These are phyloP conservation scores for Termitomyces sp. DNA, from an alignment of 768 basidiomycete genomes.

Conservation along the genomic window DNA sequence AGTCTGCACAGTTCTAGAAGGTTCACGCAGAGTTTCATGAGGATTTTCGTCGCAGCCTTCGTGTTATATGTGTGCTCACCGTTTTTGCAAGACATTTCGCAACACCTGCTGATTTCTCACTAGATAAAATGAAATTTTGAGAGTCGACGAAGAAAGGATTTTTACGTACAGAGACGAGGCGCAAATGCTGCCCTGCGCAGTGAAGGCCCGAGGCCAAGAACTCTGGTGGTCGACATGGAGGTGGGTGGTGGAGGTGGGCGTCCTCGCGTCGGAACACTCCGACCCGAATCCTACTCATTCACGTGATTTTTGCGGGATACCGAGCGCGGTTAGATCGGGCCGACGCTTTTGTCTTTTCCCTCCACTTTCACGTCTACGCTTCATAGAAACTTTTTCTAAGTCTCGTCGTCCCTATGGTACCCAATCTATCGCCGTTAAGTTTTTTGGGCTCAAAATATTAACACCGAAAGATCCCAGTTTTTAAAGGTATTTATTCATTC, in stretches of 20 bases:
- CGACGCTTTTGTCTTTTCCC: background rate
- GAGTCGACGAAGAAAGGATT: background rate
- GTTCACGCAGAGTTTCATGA: background rate
- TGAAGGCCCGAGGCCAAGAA: conserved; percentile 54
- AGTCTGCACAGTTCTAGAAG: conserved; percentile 43
- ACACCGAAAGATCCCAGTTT: no score
- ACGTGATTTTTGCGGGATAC: conserved; percentile 9
- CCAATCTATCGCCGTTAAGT: no score
- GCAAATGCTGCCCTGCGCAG: conserved; percentile 49
- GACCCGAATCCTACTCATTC: background rate
- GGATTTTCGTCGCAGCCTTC: background rate
- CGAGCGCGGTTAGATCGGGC: background rate
- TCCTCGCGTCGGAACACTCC: conserved; percentile 8
- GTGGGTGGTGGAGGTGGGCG: background rate
- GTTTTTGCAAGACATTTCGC: conserved; percentile 36
- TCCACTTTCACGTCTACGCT: background rate
- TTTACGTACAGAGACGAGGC: conserved; percentile 31
- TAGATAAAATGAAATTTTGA: conserved; percentile 9
- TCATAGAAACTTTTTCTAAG: no score
- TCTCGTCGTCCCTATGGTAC: no score
- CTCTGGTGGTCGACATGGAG: conserved; percentile 45
- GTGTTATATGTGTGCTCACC: conserved; percentile 26
- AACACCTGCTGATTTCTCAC: conserved; percentile 40
- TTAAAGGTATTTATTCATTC: background rate
- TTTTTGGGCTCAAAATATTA: no score